Conservation (phyloP, 2,329 filamentous ascomycete genomes). For the Clonostachys sp. region DNA sequence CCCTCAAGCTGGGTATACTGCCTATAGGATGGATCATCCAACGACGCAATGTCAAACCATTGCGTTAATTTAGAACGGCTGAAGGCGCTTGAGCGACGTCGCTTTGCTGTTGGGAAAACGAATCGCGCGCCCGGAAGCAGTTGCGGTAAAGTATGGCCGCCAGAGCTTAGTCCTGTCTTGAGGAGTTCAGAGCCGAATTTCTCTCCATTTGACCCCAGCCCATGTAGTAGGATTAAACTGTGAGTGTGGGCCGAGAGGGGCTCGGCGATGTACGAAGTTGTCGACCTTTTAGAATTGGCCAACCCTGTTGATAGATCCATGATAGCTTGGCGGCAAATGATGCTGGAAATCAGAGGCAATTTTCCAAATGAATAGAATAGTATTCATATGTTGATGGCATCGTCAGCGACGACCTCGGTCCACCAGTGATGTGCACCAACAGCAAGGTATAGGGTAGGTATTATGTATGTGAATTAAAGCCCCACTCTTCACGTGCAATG, state of each 20-base stretch:
- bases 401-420: too few species aligned
- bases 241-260: slow-evolving; percentile 14
- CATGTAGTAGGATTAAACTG: slow-evolving; percentile 21
- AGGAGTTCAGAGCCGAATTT: slow-evolving; percentile 24
- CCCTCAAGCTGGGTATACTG: slow-evolving; percentile 37
- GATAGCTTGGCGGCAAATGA: too few species aligned
- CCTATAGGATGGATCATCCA: slow-evolving; percentile 30
- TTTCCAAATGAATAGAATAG: too few species aligned
- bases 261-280: slow-evolving; percentile 9
- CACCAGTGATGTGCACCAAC: too few species aligned
- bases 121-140: slow-evolving; percentile 34
- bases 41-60: slow-evolving; percentile 44
- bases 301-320: too few species aligned
- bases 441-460: too few species aligned
- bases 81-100: slow-evolving; percentile 34
- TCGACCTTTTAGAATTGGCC: neutral
- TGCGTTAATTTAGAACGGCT: slow-evolving; percentile 36
- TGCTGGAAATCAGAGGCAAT: too few species aligned
- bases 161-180: slow-evolving; percentile 14
- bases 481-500: too few species aligned
- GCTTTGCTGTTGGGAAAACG: slow-evolving; percentile 44
- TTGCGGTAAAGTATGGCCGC: slow-evolving; percentile 19
- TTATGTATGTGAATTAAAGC: too few species aligned
- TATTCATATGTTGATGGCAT: too few species aligned
- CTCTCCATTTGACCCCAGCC: slow-evolving; percentile 20